These are phyloP conservation scores for Lanzia echinophila DNA, from an alignment of 2,329 filamentous ascomycete genomes.

Conservation along the genomic window DNA sequence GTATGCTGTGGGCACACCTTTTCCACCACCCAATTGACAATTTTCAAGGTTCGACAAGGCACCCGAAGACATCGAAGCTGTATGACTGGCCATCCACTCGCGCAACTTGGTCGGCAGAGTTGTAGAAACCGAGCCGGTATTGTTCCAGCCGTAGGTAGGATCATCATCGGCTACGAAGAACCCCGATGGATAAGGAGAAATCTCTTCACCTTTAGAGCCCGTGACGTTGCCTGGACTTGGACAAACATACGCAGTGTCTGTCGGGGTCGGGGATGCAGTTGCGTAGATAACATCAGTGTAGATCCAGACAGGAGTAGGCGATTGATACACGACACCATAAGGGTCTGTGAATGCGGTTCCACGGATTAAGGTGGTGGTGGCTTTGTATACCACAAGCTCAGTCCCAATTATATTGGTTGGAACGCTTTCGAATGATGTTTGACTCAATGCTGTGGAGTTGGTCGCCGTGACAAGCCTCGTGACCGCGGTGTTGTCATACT, in stretches of 20 bases:
- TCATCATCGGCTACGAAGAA: conserved; percentile 7
- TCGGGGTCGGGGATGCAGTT: neutral
- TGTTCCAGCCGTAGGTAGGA: conserved; percentile 3
- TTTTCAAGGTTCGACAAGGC: conserved; percentile 2
- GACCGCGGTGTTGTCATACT: conserved; percentile 13
- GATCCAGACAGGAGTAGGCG: conserved; percentile 14
- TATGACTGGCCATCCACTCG: conserved; percentile 11
- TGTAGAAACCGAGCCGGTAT: conserved; percentile 3
- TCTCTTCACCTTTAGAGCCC: neutral
- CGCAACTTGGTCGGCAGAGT: conserved; percentile 7
- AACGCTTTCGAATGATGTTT: neutral
- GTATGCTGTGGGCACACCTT: conserved; percentile 14
- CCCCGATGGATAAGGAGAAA: conserved; percentile 12
- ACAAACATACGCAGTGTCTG: conserved; percentile 3
- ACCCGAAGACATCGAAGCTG: neutral
- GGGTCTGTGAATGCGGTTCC: conserved; percentile 17
- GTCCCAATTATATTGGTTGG: conserved; percentile 11
- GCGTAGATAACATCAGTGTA: conserved; percentile 7
- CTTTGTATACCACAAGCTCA: conserved; percentile 4
- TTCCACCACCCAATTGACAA: conserved; percentile 9
- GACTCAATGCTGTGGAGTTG: conserved; percentile 7
- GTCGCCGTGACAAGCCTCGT: conserved; percentile 6
- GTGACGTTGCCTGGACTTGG: neutral
- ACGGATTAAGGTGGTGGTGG: conserved; percentile 7
- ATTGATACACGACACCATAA: conserved; percentile 13